Evolutionary conservation across 495 filamentous ascomycete genomes (phyloP).

Genomic region (Talaromyces nanjingensis): DNA sequence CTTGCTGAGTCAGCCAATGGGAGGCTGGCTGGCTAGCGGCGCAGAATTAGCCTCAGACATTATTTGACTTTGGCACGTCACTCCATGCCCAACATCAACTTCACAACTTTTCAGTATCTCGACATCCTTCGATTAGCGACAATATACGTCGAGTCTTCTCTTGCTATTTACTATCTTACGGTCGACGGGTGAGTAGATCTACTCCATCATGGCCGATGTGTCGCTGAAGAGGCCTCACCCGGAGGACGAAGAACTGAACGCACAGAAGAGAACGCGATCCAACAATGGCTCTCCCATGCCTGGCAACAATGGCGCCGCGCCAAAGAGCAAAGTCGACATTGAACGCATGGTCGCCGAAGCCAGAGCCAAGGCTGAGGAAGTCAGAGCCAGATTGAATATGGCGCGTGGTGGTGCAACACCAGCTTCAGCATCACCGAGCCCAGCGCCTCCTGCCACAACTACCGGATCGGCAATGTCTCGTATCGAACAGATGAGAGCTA

Average conservation of each 20-base stretch:
- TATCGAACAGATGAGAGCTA: conserved; percentile 67
- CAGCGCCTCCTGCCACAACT: conserved; percentile 33
- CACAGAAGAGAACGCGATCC: conserved; percentile 53
- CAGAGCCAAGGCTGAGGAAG: conserved; percentile 51
- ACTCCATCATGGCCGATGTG: conserved; percentile 43
- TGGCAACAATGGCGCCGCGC: conserved; percentile 23
- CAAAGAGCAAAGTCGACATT: conserved; percentile 45
- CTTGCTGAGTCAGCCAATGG: conserved; percentile 12
- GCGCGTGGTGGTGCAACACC: conserved; percentile 30
- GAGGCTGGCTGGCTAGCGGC: conserved; percentile 13
- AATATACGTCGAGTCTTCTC: conserved; percentile 11
- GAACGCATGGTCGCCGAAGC: conserved; percentile 58
- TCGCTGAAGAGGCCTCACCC: conserved; percentile 55
- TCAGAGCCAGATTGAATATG: conserved; percentile 47
- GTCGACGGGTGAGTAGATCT: conserved; percentile 15
- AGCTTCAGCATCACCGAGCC: conserved; percentile 24
- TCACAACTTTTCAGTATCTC: conserved; percentile 12
- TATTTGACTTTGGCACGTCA: not conserved
- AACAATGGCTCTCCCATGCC: conserved; percentile 53
- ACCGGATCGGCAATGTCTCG: conserved; percentile 33
- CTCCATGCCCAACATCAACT: not conserved
- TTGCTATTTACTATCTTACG: not conserved
- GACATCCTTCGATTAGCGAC: conserved; percentile 5
- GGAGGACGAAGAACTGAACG: conserved; percentile 42
- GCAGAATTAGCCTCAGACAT: not conserved